phyloP scores from a whole-genome alignment of 179 eudicot genomes.

The Silene coronaria region DNA sequence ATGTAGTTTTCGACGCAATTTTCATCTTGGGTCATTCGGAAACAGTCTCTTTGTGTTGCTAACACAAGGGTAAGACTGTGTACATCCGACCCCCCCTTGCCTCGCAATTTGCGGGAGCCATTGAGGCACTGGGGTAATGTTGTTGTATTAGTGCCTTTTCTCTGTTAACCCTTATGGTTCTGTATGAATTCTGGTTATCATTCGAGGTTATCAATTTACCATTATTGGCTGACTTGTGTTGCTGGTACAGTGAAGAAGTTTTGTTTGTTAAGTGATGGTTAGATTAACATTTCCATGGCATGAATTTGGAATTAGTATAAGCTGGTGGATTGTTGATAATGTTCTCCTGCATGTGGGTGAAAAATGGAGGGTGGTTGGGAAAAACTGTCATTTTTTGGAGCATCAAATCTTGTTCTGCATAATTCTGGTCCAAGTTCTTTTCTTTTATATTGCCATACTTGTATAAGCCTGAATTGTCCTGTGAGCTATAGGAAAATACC shows the following conservation, averaged over 20 bases:
- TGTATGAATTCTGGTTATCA: not conserved
- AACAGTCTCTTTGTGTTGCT: too few species aligned
- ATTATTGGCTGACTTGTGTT: not conserved
- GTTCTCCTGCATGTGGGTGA: not conserved
- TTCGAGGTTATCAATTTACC: not conserved
- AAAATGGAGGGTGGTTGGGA: not conserved
- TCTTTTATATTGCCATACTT: not conserved
- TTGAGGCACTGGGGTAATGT: too few species aligned
- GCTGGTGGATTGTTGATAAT: not conserved
- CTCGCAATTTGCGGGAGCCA: too few species aligned
- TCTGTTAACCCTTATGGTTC: not conserved
- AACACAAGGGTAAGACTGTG: too few species aligned
- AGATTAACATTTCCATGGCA: not conserved
- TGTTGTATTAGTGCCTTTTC: not conserved
- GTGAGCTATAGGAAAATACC: not conserved
- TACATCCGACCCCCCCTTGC: too few species aligned
- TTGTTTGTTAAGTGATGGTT: not conserved
- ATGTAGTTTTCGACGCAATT: too few species aligned
- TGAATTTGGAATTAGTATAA: not conserved
- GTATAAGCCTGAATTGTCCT: not conserved
- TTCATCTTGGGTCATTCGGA: too few species aligned
- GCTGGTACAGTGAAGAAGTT: not conserved
- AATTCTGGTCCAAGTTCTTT: not conserved
- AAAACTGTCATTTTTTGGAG: not conserved
- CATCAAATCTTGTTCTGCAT: not conserved